Evolutionary conservation across 257 asterid species (phyloP).

Genomic region (Nicotiana knightiana): DNA sequence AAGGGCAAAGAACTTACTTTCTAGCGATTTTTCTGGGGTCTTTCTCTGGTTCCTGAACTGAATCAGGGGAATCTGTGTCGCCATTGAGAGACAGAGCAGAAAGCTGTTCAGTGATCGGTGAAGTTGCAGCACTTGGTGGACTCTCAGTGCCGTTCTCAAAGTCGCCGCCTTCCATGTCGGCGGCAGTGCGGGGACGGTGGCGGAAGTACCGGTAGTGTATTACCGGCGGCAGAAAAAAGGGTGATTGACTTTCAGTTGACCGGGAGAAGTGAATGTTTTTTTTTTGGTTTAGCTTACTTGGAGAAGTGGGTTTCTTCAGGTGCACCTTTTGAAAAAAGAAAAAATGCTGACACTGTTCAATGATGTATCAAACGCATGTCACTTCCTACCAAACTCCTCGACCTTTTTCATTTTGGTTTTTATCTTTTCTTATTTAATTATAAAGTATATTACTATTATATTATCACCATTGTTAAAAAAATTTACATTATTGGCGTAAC

Average conservation of each 20-base stretch:
- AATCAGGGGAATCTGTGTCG: slow-evolving; percentile 25
- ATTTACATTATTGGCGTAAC: too few relatives aligned
- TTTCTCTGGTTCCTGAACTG: slow-evolving; percentile 32
- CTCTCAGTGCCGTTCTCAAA: not conserved
- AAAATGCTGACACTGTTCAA: not conserved
- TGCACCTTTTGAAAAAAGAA: not conserved
- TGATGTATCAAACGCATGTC: not conserved
- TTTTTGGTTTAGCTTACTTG: not conserved
- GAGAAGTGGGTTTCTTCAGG: not conserved
- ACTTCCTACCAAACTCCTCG: not conserved
- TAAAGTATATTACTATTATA: too few relatives aligned
- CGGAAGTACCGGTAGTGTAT: not conserved
- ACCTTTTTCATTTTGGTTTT: not conserved
- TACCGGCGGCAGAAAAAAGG: not conserved
- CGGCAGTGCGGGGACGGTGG: not conserved
- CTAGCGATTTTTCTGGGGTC: slow-evolving; percentile 79
- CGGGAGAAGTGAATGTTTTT: not conserved
- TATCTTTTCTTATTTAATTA: too few relatives aligned
- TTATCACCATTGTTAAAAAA: too few relatives aligned
- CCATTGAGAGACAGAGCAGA: slow-evolving; percentile 29
- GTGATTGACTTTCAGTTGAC: slow-evolving; percentile 41
- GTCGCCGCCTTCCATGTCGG: slow-evolving; percentile 41
- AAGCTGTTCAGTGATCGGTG: slow-evolving; percentile 18
- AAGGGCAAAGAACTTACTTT: slow-evolving; percentile 27
- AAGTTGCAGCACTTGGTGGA: not conserved